Base-by-base conservation (phyloP, 768 basidiomycete species). In the Cyathus striatus region DNA sequence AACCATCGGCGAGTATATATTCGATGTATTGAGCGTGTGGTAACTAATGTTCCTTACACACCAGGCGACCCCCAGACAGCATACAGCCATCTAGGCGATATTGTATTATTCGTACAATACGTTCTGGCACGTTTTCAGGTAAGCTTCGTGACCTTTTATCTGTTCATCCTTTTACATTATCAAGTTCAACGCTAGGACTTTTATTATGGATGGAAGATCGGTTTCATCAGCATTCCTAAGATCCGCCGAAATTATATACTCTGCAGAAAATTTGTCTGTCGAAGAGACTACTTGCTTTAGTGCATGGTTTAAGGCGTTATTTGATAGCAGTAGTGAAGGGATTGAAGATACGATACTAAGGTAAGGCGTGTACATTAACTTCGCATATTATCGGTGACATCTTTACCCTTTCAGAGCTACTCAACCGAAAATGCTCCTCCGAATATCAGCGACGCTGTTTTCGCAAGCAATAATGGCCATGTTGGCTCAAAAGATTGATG, bases 51-150 rank as follows among this genome's bases (percentile, higher is more conserved):
- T 44, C n/a, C n/a, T n/a, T n/a, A n/a, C n/a, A n/a, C n/a, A 26
- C 26, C 24, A 90, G 88, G 88, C 37, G 88, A 90, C 60, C 89
- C 89, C 14, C 89, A 90, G 60, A 85, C 82, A 14, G 88, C 88
- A 4, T 76, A 90, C 27, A 79, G 75, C 46, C 83, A 87, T 57
- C 65, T 90, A 2, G 89, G 89, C 3, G 77, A 88, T 48, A 73
- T 90, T n/a, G 83, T 90, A 13, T 55, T 90, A 26, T 88, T 90
- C 53, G 60, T 78, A 5, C 87, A 90, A 57, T 74, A 76, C 49
- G 70, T 75, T 14, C 60, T 84, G 24, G 69, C 72, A n/a, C 77
- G 80, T 41, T 90, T 79, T 54, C 76, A 81, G 56, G 87, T 78
- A 41, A 51, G 71, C n/a, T 57, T 24, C 32, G 25, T 26, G 38